Base-by-base conservation (phyloP, 345 rosid species). In the Triadica sebifera region DNA sequence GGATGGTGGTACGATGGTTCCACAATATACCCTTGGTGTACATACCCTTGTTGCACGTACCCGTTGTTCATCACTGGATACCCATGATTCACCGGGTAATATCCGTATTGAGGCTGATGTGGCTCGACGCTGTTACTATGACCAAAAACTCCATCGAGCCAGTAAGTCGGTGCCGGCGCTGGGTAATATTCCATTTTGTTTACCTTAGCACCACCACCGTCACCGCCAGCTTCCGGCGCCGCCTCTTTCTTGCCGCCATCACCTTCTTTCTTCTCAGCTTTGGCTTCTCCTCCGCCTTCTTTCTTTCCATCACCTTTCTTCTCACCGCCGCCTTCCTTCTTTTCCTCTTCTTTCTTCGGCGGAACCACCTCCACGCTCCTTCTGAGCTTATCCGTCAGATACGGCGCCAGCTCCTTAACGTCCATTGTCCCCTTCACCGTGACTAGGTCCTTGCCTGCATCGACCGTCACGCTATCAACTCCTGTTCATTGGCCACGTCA, bases 371-470 rank as follows among this genome's bases (percentile, higher is more conserved):
- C 98, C 5, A 95, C 94, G 13, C 51, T 81, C 45, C 96, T 82
- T 61, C 73, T 87, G 63, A 93, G 84, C 83, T 88, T 95, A 57
- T 78, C 83, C 12, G 60, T 77, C n/a, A 95, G 89, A 60, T 78
- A 74, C 20, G 91, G 86, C 13, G 70, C 81, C 56, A 91, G 78
- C 43, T 81, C 80, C 68, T 90, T 87, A 1, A 78, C 86, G 76
- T 92, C 94, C 82, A 89, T 74, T 9, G 85, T 90, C 1, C 99
- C 99, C 41, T 85, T 93, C 29, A 93, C 97, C 34, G 87, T 82
- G 37, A 95, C 91, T 17, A 84, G 81, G 67, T 93, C 97, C 79
- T 90, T 95, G 5, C 67, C 84, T 15, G 67, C 81, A 74, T 91
- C 96, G 1, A 93, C 73, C 17, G 73, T 52, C 6, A 95, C 96